Evolutionary conservation across 2,329 filamentous ascomycete genomes (phyloP).

Genomic region (Myriosclerotinia duriaeana): DNA sequence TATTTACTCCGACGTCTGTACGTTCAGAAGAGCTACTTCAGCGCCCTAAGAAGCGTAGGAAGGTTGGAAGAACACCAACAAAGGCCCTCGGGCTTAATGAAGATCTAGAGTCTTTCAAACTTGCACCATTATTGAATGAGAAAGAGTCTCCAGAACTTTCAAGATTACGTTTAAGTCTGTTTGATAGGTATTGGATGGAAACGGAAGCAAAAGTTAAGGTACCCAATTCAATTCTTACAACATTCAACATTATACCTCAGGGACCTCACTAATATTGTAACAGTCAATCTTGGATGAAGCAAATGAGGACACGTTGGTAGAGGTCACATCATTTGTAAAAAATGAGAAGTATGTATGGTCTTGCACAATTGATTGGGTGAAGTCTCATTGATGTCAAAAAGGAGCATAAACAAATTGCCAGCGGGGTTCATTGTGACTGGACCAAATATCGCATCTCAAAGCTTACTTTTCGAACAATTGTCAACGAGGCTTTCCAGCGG

Average conservation of each 20-base stretch:
- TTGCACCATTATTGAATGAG: conserved; percentile 56
- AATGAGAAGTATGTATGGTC: conserved; percentile 19
- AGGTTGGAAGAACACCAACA: conserved; percentile 35
- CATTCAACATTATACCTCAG: too few relatives aligned
- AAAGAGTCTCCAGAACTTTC: conserved; percentile 52
- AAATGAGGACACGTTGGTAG: conserved; percentile 59
- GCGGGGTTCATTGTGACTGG: conserved; percentile 74
- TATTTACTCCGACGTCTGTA: conserved; percentile 38
- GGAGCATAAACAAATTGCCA: conserved; percentile 45
- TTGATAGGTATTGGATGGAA: conserved; percentile 61
- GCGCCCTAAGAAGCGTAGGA: conserved; percentile 42
- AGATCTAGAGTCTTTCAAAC: conserved; percentile 39
- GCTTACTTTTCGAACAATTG: conserved; percentile 70
- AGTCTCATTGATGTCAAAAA: conserved; percentile 23
- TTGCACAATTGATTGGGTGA: not conserved
- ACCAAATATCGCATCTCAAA: conserved; percentile 74
- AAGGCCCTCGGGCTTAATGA: conserved; percentile 11
- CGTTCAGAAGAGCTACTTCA: conserved; percentile 29
- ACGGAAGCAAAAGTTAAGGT: conserved; percentile 65
- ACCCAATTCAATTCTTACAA: conserved; percentile 10
- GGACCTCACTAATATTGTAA: conserved; percentile 38
- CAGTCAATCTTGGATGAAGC: conserved; percentile 59
- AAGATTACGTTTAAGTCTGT: conserved; percentile 57
- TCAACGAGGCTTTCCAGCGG: conserved; percentile 53
- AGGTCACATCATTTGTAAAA: conserved; percentile 57